Conservation (phyloP, 805 yeast species). For the Wickerhamomyces rabaulensis region DNA sequence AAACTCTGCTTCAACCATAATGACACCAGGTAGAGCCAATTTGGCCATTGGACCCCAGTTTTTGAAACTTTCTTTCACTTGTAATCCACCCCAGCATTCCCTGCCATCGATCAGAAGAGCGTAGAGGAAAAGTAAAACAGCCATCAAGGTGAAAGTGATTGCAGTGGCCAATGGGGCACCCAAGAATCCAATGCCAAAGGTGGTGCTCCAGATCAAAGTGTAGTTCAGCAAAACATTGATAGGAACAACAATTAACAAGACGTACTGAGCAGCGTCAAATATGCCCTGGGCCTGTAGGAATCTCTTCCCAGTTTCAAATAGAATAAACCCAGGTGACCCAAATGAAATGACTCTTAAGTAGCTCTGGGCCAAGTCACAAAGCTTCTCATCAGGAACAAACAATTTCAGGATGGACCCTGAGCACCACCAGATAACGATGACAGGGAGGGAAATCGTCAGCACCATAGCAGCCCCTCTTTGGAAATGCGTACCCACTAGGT, state of each 20-base stretch:
- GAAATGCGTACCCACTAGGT: slow-evolving; percentile 58
- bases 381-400: slow-evolving; percentile 47
- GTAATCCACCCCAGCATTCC: slow-evolving; percentile 31
- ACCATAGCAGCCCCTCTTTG: slow-evolving; percentile 63
- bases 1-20: slow-evolving; percentile 64
- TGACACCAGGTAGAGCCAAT: slow-evolving; percentile 56
- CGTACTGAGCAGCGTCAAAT: slow-evolving; percentile 67
- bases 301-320: slow-evolving; percentile 74
- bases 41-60: slow-evolving; percentile 47
- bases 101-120: slow-evolving; percentile 38
- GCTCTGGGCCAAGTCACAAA: slow-evolving; percentile 48
- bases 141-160: slow-evolving; percentile 58
- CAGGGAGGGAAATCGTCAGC: slow-evolving; percentile 42
- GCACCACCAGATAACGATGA: slow-evolving; percentile 53
- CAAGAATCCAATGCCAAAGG: slow-evolving; percentile 57
- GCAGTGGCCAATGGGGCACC: slow-evolving; percentile 75
- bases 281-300: slow-evolving; percentile 74
- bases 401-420: slow-evolving; percentile 39
- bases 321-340: slow-evolving; percentile 66
- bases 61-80: slow-evolving; percentile 15
- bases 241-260: slow-evolving; percentile 57
- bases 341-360: slow-evolving; percentile 49
- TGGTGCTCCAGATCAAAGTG: slow-evolving; percentile 57
- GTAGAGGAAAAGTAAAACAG: slow-evolving; percentile 47
- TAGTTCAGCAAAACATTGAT: slow-evolving; percentile 55